Conservation (phyloP, 2,329 filamentous ascomycete species). For the Incumbomyces lentus region DNA sequence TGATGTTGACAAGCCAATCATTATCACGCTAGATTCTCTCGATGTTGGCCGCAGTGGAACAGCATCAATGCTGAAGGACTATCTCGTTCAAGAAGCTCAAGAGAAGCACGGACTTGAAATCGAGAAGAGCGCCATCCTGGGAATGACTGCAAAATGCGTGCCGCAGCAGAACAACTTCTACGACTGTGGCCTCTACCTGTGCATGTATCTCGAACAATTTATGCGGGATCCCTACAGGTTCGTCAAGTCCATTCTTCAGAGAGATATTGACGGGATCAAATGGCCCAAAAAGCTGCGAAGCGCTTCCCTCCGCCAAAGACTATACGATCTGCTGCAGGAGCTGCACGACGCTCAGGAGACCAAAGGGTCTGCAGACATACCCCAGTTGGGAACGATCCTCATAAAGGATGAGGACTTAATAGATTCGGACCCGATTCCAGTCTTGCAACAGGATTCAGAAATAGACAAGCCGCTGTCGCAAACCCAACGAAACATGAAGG, state of each 20-base stretch:
- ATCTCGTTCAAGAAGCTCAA: constrained; percentile 62
- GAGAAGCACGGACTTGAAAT: constrained; percentile 41
- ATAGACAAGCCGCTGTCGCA: neutral
- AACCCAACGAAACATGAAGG: neutral
- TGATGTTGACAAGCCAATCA: constrained; percentile 50
- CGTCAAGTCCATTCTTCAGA: constrained; percentile 53
- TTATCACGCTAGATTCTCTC: constrained; percentile 83
- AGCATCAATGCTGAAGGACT: constrained; percentile 56
- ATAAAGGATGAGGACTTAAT: constrained; percentile 9
- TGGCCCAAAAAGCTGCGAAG: constrained; percentile 18
- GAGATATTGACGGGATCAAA: constrained; percentile 45
- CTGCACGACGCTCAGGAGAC: constrained; percentile 17
- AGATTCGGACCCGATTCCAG: neutral
- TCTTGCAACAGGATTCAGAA: neutral
- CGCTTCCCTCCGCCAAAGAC: constrained; percentile 14
- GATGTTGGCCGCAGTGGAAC: constrained; percentile 54
- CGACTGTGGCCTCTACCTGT: constrained; percentile 80
- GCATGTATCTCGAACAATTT: constrained; percentile 78
- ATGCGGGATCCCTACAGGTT: constrained; percentile 63
- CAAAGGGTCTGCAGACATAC: constrained; percentile 24
- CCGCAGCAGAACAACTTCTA: constrained; percentile 74
- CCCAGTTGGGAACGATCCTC: constrained; percentile 17
- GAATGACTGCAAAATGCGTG: constrained; percentile 62
- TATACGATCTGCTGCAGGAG: constrained; percentile 18
- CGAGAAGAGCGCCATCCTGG: constrained; percentile 41